Evolutionary conservation across 2,329 filamentous ascomycete species (phyloP), one percentile per base, ranked within the genome.

Genomic region (Trichophyton verrucosum): DNA sequence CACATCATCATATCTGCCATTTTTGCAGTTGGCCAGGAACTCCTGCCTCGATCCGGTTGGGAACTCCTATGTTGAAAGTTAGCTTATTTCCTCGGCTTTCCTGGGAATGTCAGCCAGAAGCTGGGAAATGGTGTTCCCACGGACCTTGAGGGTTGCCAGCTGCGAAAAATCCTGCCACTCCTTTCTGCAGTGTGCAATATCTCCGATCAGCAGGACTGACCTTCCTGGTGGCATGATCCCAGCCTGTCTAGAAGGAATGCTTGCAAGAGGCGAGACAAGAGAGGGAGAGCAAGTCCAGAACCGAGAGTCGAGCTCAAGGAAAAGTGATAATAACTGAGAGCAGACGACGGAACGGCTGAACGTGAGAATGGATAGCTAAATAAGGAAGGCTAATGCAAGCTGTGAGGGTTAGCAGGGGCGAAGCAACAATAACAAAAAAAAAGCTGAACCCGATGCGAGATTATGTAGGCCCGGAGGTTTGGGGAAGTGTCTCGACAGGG

Each of bases 1-100:
- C 0, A 84, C 77, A 64, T 79, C 78, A 59, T 83, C 75, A 63
- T 80, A 84, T 51, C 78, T 71, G 44, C 81, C 81, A n/a, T 74
- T 72, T 63, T 78, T 78, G 70, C 80, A 80, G 60, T 80, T 80
- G 57, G 75, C 73, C 30, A 85, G 70, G 68, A 85, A 85, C 30
- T 83, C 78, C 49, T 79, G 75, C 33, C 81, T 74, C 13, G 76
- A 78, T 60, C 82, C 82, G 20, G 69, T 68, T 40, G 76, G 75
- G 67, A 82, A 84, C 71, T 83, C 80, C 76, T 81, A 57, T 13
- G 49, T 53, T 33, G 49, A 30, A 22, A 53, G 49, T 53, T 24
- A 53, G 49, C n/a, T 27, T 24, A 27, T 24, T 47, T 13, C 44
- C 3, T 24, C 17, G 44, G 47, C 57, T 57, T 53, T 33, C 17